Evolutionary conservation across 2,329 filamentous ascomycete species (phyloP).

Genomic region (Colletotrichum liriopes): DNA sequence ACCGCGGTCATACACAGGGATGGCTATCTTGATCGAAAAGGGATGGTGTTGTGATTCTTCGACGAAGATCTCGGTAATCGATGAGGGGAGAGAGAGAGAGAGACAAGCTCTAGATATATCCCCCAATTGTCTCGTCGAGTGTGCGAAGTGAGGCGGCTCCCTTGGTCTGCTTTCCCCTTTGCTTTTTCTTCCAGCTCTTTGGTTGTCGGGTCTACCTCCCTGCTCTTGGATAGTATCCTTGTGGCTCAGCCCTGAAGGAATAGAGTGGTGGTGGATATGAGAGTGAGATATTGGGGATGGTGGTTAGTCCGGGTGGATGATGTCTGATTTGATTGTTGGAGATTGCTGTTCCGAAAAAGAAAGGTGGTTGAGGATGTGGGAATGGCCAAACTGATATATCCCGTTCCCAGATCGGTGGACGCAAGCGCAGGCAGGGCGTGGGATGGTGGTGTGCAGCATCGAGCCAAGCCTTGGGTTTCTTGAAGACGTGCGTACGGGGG

Average conservation of each 20-base stretch:
- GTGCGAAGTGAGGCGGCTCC: slow-evolving; percentile 5
- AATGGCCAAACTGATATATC: slow-evolving; percentile 37
- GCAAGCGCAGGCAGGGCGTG: background rate
- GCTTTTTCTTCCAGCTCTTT: slow-evolving; percentile 37
- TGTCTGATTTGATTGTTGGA: slow-evolving; percentile 13
- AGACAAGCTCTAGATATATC: slow-evolving; percentile 17
- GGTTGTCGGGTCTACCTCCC: slow-evolving; percentile 24
- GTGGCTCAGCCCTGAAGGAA: slow-evolving; percentile 13
- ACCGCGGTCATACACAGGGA: slow-evolving; percentile 16
- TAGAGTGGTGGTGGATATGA: background rate
- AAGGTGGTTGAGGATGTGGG: slow-evolving; percentile 15
- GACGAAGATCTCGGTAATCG: background rate
- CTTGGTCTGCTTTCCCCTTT: slow-evolving; percentile 27
- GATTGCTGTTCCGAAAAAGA: slow-evolving; percentile 15
- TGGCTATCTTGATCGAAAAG: background rate
- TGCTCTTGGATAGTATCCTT: background rate
- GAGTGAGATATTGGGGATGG: background rate
- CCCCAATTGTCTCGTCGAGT: slow-evolving; percentile 7
- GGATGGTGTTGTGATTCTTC: slow-evolving; percentile 9
- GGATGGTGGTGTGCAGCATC: slow-evolving; percentile 12
- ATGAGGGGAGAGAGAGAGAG: background rate
- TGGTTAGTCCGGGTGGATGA: background rate
- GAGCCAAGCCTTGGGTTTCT: slow-evolving; percentile 7
- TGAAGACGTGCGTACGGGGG: slow-evolving; percentile 14
- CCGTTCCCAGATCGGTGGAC: slow-evolving; percentile 26